Base-by-base conservation (phyloP, 2,329 filamentous ascomycete species). In the Aspergillus nomiae region DNA sequence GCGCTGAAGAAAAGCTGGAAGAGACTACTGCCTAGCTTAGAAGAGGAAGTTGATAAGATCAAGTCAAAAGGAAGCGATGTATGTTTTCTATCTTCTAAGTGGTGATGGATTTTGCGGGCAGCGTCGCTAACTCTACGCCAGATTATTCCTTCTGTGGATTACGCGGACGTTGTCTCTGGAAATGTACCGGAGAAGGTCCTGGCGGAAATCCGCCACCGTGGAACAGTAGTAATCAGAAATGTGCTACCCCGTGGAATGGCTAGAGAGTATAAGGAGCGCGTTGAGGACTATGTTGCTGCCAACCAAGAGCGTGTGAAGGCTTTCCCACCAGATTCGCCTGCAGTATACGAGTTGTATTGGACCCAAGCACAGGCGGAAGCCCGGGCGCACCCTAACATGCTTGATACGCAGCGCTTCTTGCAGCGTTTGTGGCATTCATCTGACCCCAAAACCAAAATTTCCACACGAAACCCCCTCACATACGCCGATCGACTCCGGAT, bases 321-420 rank as follows among this genome's bases (percentile, higher is more conserved):
- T 2, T 93, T 91, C 65, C 91, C 90, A 0, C 76, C 83, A 0
- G 79, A 89, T 53, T 83, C 88, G 48, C 90, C 89, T 0, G 87
- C 90, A 51, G 90, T 93, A 7, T 92, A 87, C 70, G 90, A 92
- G 73, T 80, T 93, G 1, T 93, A 92, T 77, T 92, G 90, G 90
- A 90, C 89, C 0, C 82, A 83, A 1, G 81, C 89, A 1, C 91
- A 94, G 73, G 80, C 90, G 50, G 83, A 85, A 66, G 90, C 89
- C 4, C 84, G 91, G n/a, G 78, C 84, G 0, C 88, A 93, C 71
- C 85, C 87, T 0, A 86, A 87, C 63, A 77, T 92, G 65, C 77
- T 92, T 24, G 74, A 78, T 26, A 81, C 86, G 0, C 90, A 92
- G 68, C 78, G 78, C 9, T 85, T 85, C 30, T 82, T 93, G 38